phyloP scores from a whole-genome alignment of 2,329 filamentous ascomycete genomes.

The Colletotrichum sp. region DNA sequence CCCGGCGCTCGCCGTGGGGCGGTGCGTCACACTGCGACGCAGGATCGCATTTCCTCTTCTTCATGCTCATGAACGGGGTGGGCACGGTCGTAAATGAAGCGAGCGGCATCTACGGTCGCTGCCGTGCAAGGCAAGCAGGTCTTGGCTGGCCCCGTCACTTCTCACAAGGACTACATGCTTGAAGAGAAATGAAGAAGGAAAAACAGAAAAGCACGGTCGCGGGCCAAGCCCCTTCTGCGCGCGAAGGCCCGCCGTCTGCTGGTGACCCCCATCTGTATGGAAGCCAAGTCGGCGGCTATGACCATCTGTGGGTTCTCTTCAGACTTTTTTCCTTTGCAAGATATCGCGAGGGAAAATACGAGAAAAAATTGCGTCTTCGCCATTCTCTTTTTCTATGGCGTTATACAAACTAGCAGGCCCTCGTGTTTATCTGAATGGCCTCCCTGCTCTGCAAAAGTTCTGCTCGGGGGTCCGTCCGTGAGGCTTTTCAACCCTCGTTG shows the following conservation, averaged over 20 bases:
- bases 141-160: conserved; percentile 1
- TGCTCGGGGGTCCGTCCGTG: neutral
- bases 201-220: neutral
- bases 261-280: neutral
- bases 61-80: neutral
- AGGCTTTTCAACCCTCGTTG: neutral
- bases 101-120: neutral
- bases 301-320: neutral
- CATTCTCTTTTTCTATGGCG: conserved; percentile 1
- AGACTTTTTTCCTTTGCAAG: neutral
- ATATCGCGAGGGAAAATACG: neutral
- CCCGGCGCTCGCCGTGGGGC: neutral
- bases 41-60: neutral
- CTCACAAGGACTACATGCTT: neutral
- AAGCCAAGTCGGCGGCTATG: conserved; percentile 3
- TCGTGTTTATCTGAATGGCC: neutral
- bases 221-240: neutral
- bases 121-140: neutral
- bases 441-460: neutral
- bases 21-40: neutral
- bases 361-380: conserved; percentile 2
- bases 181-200: neutral
- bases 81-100: neutral
- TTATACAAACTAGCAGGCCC: neutral
- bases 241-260: neutral